Evolutionary conservation across 129 eudicot genomes (phyloP), one percentile per base, ranked within the genome.

Genomic region (Flaveria bidentis): DNA sequence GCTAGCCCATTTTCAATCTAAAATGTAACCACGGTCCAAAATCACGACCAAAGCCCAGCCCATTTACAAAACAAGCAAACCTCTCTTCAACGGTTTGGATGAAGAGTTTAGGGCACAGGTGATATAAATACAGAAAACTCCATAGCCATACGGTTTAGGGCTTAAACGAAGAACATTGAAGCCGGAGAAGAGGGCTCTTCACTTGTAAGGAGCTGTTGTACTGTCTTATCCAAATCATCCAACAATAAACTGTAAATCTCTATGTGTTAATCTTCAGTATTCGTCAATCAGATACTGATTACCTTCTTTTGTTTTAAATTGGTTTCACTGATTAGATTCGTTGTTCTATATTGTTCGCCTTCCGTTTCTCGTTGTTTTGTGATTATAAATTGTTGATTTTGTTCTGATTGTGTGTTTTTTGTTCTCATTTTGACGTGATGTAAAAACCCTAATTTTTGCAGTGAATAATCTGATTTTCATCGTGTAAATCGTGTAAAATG

Each of bases 101-200:
- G n/a, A 26, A 46, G 46, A 30, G 41, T 25, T 51, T 51, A 26
- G 62, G 75, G 62, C 61, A 51, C 75, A 50, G 44, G 47, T 71
- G 20, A 71, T 51, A 71, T 71, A 71, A 71, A 71, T 26, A 28
- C 46, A 30, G 26, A 26, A 26, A 71, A 50, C 75, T 49, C 62
- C 62, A 9, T 71, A 71, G 61, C 62, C 62, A 49, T 69, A 69
- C 75, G 11, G 62, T 71, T 71, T 71, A 71, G 75, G 75, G 75
- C 75, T 71, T 71, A 88, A 85, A 80, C 84, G 89, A 82, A 82
- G 86, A 86, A 79, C 81, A 60, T 78, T 85, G 88, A 85, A 88
- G 93, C 93, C 93, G 83, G 67, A 82, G 85, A 80, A 78, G 82
- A 87, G 88, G 90, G 90, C 88, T 85, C 82, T 77, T 76, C 86